Conservation (phyloP, 352 stramenopile species). For the Globisporangium cylindrosporum region DNA sequence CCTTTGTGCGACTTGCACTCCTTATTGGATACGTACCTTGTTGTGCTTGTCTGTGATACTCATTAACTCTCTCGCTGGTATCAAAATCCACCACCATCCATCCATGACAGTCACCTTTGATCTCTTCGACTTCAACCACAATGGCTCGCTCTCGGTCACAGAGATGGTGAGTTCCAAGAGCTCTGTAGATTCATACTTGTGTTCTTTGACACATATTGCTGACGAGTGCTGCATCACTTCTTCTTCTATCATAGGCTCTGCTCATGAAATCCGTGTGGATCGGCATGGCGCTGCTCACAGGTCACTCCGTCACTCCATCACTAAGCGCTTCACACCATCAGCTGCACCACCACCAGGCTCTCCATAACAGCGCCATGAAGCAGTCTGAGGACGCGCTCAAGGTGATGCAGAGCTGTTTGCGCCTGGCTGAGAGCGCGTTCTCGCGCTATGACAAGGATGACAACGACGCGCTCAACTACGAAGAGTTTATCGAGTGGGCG, state of each 20-base stretch:
- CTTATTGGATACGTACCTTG: background rate
- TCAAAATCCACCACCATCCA: background rate
- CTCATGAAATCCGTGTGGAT: slow-evolving; percentile 81
- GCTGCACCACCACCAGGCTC: slow-evolving; percentile 5
- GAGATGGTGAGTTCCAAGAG: slow-evolving; percentile 44
- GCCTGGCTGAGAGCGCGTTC: slow-evolving; percentile 58
- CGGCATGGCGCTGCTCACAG: slow-evolving; percentile 65
- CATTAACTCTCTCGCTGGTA: background rate
- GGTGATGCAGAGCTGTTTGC: slow-evolving; percentile 44
- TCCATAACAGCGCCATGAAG: background rate
- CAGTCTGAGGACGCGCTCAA: slow-evolving; percentile 20
- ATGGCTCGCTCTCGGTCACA: slow-evolving; percentile 66
- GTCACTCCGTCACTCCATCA: slow-evolving; percentile 14
- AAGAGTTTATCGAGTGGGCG: slow-evolving; percentile 82
- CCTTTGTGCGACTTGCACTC: background rate
- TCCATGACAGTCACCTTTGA: slow-evolving; percentile 56
- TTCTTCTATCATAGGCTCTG: slow-evolving; percentile 34
- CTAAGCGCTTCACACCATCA: slow-evolving; percentile 5
- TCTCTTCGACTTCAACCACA: slow-evolving; percentile 81
- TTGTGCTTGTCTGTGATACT: background rate
- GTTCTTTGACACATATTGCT: background rate
- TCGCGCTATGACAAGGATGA: slow-evolving; percentile 42
- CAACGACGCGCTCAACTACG: slow-evolving; percentile 50
- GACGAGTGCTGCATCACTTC: background rate
- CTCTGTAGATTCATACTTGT: too few relatives aligned